Evolutionary conservation across 1,284 basidiomycete species (phyloP).

Genomic region (Tylopilus sp.): DNA sequence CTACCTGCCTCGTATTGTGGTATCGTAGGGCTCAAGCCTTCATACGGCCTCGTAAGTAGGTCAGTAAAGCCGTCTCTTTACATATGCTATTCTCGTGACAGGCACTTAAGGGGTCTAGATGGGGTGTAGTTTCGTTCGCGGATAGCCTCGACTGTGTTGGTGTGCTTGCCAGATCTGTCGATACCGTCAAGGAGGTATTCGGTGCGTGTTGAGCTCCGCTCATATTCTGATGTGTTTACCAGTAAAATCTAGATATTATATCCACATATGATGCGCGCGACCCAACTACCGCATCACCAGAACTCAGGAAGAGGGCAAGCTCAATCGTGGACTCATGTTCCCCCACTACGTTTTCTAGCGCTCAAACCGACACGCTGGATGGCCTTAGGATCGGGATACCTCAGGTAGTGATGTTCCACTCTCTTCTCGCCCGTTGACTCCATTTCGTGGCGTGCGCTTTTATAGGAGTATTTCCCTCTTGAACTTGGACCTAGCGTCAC

Average conservation of each 20-base stretch:
- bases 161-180: conserved; percentile 60
- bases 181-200: conserved; percentile 54
- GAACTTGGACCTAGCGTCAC: conserved; percentile 58
- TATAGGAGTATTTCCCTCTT: conserved; percentile 77
- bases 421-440: neutral
- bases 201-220: conserved; percentile 37
- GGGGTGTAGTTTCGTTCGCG: conserved; percentile 91
- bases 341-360: conserved; percentile 19
- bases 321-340: conserved; percentile 11
- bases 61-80: conserved; percentile 29
- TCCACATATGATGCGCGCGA: conserved; percentile 70
- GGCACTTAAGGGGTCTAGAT: conserved; percentile 44
- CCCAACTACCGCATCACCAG: conserved; percentile 64
- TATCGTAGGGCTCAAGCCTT: conserved; percentile 89
- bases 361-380: conserved; percentile 10
- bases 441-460: neutral
- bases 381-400: conserved; percentile 64
- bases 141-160: conserved; percentile 96
- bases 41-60: conserved; percentile 90
- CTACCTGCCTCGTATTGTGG: conserved; percentile 95
- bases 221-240: conserved; percentile 3
- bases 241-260: conserved; percentile 49
- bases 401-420: conserved; percentile 33
- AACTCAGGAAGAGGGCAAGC: conserved; percentile 37
- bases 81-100: conserved; percentile 1